Evolutionary conservation across 2,329 filamentous ascomycete species (phyloP), one percentile per base, ranked within the genome.

Genomic region (Hymenoscyphus linearis): DNA sequence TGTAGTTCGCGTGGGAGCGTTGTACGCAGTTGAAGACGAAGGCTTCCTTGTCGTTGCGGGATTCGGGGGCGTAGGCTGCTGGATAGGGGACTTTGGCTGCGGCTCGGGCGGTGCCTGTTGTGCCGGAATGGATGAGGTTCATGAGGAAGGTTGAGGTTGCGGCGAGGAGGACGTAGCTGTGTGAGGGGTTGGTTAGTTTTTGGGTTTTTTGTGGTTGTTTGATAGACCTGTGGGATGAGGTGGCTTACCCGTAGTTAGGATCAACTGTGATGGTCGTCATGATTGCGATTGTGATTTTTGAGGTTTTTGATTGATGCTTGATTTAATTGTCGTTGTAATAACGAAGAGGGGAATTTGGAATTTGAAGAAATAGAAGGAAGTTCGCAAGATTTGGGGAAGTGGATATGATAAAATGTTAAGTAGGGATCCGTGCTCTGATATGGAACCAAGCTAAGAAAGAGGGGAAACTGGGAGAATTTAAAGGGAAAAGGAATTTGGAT

Each of bases 21-120:
- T 87, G 84, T 58, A 82, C 82, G 76, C 85, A 87, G 78, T 89
- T 89, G 77, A 88, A 88, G 58, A 73, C 70, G 72, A 75, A 81
- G 9, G 71, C 71, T 55, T 59, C 69, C 10, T 53, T 27, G 25
- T 53, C 50, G 25, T 22, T 53, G 13, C 50, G 50, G 10, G 50
- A 53, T 14, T 27, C 35, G 6, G 55, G 27, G 5, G 55, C 55
- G 36, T 57, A 57, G 14, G 55, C 18, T 0, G 9, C 12, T 25
- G 55, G 55, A 13, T 40, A 57, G 26, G 16, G 16, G 18, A 57
- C 55, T 7, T 36, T 27, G 40, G 55, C 55, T 18, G 34, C 36
- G 6, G n/a, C 47, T 4, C 55, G 55, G 13, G 36, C 18, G 25
- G 13, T 9, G 14, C 36, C 36, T 2, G 55, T 57, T n/a, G 22